Percentiles rank a stretch among this genome's conserved stretches.
Conservation (phyloP, 208 protist genomes). For the Crithidia acanthocephali region DNA sequence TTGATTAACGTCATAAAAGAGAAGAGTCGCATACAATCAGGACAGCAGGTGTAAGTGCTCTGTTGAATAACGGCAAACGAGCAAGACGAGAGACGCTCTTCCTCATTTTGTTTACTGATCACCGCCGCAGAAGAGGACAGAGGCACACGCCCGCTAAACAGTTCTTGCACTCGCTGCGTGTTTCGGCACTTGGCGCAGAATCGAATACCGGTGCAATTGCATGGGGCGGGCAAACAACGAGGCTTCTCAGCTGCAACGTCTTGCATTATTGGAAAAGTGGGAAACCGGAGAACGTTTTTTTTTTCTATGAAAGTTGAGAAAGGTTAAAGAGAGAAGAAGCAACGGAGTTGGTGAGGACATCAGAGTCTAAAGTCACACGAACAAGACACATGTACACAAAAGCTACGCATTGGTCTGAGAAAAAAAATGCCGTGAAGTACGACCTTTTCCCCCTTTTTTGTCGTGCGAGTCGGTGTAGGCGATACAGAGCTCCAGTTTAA, state of each 20-base stretch:
- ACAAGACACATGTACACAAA: too few relatives aligned
- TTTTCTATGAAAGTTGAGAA: too few relatives aligned
- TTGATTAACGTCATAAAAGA: slow-evolving; percentile 19
- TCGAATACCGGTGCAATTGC: slow-evolving; percentile 77
- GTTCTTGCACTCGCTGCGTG: slow-evolving; percentile 51
- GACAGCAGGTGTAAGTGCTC: slow-evolving; percentile 55
- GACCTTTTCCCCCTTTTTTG: too few relatives aligned
- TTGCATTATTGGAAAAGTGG: background rate
- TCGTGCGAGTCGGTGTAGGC: too few relatives aligned
- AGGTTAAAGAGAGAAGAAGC: too few relatives aligned
- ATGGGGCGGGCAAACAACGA: slow-evolving; percentile 14
- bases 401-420: too few relatives aligned
- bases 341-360: too few relatives aligned
- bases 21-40: slow-evolving; percentile 53
- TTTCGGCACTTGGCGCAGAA: slow-evolving; percentile 64
- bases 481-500: too few relatives aligned
- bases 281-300: background rate
- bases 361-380: too few relatives aligned
- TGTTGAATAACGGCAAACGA: slow-evolving; percentile 56
- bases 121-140: slow-evolving; percentile 42
- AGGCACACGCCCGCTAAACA: slow-evolving; percentile 43
- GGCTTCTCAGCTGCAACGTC: background rate
- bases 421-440: too few relatives aligned
- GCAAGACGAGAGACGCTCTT: slow-evolving; percentile 72
- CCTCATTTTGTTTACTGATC: slow-evolving; percentile 51